These are phyloP conservation scores for Remersonia thermophila DNA, from an alignment of 2,329 filamentous ascomycete species.

Conservation along the genomic window DNA sequence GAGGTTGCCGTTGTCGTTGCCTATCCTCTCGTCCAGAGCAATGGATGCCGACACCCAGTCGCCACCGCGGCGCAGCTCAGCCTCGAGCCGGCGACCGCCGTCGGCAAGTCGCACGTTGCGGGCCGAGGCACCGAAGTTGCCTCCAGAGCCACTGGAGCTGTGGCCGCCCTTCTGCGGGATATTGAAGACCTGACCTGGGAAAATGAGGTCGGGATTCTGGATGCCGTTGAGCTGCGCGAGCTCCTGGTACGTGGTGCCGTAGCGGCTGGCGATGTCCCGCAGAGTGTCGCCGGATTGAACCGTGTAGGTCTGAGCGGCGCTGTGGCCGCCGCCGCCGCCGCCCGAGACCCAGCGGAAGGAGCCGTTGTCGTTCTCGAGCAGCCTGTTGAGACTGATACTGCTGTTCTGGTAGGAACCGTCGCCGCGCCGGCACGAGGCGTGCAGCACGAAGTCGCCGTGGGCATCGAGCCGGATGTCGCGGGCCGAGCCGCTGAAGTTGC, in stretches of 20 bases:
- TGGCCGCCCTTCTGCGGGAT: constrained; percentile 20
- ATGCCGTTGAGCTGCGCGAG: constrained; percentile 29
- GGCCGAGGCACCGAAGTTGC: constrained; percentile 25
- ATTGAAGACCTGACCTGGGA: constrained; percentile 28
- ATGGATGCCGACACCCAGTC: constrained; percentile 23
- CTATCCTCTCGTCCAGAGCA: constrained; percentile 24
- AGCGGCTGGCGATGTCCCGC: constrained; percentile 24
- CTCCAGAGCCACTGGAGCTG: constrained; percentile 6
- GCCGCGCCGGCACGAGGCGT: constrained; percentile 22
- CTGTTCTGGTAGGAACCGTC: constrained; percentile 24
- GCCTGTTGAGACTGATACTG: constrained; percentile 24
- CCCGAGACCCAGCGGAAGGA: constrained; percentile 25
- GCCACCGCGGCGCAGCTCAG: constrained; percentile 22
- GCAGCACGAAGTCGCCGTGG: constrained; percentile 22
- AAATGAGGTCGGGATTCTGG: constrained; percentile 30
- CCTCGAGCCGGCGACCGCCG: constrained; percentile 24
- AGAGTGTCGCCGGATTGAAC: constrained; percentile 32
- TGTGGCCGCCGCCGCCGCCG: constrained; percentile 12
- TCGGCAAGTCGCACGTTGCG: constrained; percentile 26
- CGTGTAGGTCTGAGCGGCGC: constrained; percentile 17
- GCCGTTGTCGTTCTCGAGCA: constrained; percentile 26
- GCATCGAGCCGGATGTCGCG: constrained; percentile 25
- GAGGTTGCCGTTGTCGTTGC: constrained; percentile 22
- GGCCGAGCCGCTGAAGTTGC: constrained; percentile 25
- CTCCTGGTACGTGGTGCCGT: constrained; percentile 25